phyloP scores from a whole-genome alignment of 73 alveolate species.

The Paramecium tetraurelia region DNA sequence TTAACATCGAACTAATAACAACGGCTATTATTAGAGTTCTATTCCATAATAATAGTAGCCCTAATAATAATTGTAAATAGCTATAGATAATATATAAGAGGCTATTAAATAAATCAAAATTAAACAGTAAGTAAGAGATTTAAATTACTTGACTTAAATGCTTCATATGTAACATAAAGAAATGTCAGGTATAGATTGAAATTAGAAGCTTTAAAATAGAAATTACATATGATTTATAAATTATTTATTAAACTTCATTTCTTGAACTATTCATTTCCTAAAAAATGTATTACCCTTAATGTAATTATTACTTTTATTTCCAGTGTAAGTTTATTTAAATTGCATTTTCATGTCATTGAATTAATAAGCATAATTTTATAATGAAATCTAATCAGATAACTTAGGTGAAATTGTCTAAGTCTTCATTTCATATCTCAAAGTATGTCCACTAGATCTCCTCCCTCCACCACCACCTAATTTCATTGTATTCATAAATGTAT shows the following conservation, averaged over 20 bases:
- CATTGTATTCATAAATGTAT: constrained; percentile 2
- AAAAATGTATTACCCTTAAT: background rate
- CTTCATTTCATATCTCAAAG: background rate
- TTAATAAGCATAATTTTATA: constrained; percentile 1
- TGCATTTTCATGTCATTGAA: background rate
- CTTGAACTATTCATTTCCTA: background rate
- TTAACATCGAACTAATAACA: background rate
- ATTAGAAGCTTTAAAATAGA: background rate
- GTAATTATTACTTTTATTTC: background rate
- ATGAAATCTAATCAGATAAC: background rate
- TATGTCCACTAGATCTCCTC: constrained; percentile 12
- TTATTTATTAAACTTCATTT: background rate
- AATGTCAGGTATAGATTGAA: constrained; percentile 10
- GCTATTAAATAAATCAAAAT: background rate
- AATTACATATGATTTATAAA: background rate
- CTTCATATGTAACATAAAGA: background rate
- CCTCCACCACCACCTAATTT: background rate
- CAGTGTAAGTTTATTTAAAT: background rate
- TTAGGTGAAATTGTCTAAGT: background rate
- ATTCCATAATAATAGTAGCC: background rate
- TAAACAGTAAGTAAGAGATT: background rate
- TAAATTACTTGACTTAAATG: background rate
- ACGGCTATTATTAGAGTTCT: background rate
- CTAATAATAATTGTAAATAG: background rate
- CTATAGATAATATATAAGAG: background rate